Percentiles rank a stretch among this genome's conserved stretches.
Conservation (phyloP, 2,329 filamentous ascomycete species). For the Microsporum audouinii region DNA sequence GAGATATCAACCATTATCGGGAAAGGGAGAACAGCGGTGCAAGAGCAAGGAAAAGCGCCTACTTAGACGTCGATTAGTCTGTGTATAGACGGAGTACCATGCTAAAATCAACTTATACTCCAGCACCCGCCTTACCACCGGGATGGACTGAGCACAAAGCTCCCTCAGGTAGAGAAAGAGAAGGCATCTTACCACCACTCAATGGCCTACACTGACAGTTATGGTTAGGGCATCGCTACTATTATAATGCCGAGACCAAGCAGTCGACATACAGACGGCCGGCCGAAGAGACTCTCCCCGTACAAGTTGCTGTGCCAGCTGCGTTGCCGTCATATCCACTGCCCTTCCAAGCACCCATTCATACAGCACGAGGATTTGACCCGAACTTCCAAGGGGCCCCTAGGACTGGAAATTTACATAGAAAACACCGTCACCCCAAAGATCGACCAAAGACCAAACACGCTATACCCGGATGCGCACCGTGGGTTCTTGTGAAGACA, state of each 20-base stretch:
- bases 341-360: constrained; percentile 20
- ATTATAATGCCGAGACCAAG: constrained; percentile 71
- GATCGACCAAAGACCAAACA: constrained; percentile 76
- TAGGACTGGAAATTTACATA: constrained; percentile 43
- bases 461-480: constrained; percentile 65
- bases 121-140: constrained; percentile 55
- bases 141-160: constrained; percentile 94
- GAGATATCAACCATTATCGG: too few relatives aligned
- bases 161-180: constrained; percentile 49
- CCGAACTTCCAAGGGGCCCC: constrained; percentile 37
- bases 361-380: constrained; percentile 25
- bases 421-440: constrained; percentile 50
- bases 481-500: constrained; percentile 89
- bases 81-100: constrained; percentile 33
- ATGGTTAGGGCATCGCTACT: constrained; percentile 63
- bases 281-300: constrained; percentile 22
- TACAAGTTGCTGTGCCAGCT: constrained; percentile 12
- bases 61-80: not conserved
- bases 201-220: not conserved
- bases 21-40: not conserved
- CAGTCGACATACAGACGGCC: constrained; percentile 80
- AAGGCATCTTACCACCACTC: not conserved
- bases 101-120: constrained; percentile 67
- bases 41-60: not conserved
- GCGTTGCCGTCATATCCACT: constrained; percentile 8